Conservation (phyloP, 169 alveolate genomes). For the Plasmodium sp. region DNA sequence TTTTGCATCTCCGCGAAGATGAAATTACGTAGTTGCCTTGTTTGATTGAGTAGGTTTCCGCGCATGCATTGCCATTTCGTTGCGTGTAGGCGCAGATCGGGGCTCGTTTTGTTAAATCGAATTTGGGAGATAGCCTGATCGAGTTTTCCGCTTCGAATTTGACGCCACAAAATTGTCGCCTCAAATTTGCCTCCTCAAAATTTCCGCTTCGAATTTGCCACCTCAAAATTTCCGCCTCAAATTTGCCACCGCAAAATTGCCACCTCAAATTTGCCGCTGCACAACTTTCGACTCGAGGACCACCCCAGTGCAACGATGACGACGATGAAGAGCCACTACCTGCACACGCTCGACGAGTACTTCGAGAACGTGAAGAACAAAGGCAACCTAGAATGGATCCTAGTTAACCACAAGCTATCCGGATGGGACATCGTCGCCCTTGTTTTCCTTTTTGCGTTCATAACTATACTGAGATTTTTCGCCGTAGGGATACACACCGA, state of each 20-base stretch:
- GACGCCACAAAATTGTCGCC: not conserved
- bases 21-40: not conserved
- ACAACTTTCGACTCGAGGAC: not conserved
- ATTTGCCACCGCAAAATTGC: too few relatives aligned
- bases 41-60: not conserved
- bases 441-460: conserved; percentile 9
- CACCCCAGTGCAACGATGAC: not conserved
- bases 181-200: not conserved
- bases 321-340: conserved; percentile 16
- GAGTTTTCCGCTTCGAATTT: not conserved
- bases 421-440: conserved; percentile 1
- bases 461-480: conserved; percentile 16
- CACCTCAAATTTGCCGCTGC: not conserved
- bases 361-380: not conserved
- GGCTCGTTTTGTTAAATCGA: not conserved
- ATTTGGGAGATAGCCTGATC: not conserved
- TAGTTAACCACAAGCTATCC: conserved; percentile 26
- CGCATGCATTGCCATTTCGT: not conserved
- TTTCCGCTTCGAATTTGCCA: not conserved
- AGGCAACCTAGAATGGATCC: not conserved
- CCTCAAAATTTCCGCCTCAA: too few relatives aligned
- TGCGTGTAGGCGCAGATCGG: not conserved
- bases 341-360: conserved; percentile 66
- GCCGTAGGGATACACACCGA: conserved; percentile 22
- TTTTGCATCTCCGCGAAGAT: not conserved